These are phyloP conservation scores for Chrysoporthe puriensis DNA, from an alignment of 2,329 filamentous ascomycete species.

Conservation along the genomic window DNA sequence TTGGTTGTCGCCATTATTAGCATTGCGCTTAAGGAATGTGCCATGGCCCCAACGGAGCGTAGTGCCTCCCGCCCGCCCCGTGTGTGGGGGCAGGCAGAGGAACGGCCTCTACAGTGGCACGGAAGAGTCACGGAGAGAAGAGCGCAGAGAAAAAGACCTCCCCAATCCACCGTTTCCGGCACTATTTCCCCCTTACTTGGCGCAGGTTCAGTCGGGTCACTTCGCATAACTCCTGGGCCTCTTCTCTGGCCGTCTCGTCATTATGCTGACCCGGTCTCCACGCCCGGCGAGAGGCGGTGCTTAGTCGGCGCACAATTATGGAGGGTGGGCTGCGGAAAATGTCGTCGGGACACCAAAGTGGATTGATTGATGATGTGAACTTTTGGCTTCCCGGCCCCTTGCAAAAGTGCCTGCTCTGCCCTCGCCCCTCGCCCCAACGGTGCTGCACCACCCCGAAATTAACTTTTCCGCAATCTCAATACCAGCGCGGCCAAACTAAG, in stretches of 20 bases:
- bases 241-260: background rate
- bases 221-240: background rate
- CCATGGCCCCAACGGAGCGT: background rate
- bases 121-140: too few species aligned
- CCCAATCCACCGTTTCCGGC: background rate
- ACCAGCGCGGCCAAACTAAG: conserved; percentile 1
- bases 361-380: background rate
- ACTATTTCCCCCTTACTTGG: background rate
- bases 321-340: background rate
- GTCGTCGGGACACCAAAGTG: conserved; percentile 3
- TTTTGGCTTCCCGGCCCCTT: conserved; percentile 8
- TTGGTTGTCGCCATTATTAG: background rate
- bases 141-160: background rate
- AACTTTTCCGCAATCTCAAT: background rate
- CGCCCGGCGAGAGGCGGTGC: background rate
- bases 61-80: too few species aligned
- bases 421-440: background rate
- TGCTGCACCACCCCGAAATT: background rate
- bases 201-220: background rate
- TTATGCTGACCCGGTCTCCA: background rate
- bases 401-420: background rate
- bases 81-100: too few species aligned
- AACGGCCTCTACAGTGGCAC: too few species aligned
- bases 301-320: background rate
- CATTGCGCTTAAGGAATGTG: background rate